Evolutionary conservation across 495 filamentous ascomycete genomes (phyloP).

Genomic region (Aspergillus campestris): DNA sequence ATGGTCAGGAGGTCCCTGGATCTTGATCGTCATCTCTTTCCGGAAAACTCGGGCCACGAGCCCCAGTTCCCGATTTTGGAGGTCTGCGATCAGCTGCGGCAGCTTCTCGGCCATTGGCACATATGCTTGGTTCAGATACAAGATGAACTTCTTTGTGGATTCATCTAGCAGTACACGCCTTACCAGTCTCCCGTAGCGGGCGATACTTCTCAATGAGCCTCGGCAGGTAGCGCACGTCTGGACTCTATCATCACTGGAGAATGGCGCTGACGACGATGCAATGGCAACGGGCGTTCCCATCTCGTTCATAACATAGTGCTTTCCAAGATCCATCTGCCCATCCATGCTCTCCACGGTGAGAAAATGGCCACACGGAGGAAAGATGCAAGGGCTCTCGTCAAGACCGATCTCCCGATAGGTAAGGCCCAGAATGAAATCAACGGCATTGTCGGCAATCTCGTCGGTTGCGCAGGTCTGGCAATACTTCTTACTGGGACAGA

Average conservation of each 20-base stretch:
- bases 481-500: conserved; percentile 44
- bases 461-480: conserved; percentile 48
- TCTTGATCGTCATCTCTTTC: conserved; percentile 10
- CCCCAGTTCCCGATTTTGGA: conserved; percentile 5
- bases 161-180: conserved; percentile 57
- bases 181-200: conserved; percentile 60
- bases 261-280: conserved; percentile 35
- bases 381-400: conserved; percentile 50
- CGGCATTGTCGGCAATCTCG: conserved; percentile 33
- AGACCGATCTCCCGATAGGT: conserved; percentile 50
- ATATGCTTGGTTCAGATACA: conserved; percentile 41
- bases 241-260: conserved; percentile 40
- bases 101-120: conserved; percentile 40
- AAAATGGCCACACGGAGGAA: conserved; percentile 60
- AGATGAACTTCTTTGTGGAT: conserved; percentile 57
- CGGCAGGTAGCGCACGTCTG: conserved; percentile 59
- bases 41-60: conserved; percentile 15
- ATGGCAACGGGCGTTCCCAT: conserved; percentile 36
- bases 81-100: conserved; percentile 11
- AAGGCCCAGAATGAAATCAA: conserved; percentile 45
- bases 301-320: conserved; percentile 44
- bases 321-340: conserved; percentile 50
- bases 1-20: conserved; percentile 13
- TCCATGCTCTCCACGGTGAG: conserved; percentile 57
- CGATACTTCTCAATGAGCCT: conserved; percentile 50